Evolutionary conservation across 768 basidiomycete species (phyloP).

Genomic region (Imleria badia): DNA sequence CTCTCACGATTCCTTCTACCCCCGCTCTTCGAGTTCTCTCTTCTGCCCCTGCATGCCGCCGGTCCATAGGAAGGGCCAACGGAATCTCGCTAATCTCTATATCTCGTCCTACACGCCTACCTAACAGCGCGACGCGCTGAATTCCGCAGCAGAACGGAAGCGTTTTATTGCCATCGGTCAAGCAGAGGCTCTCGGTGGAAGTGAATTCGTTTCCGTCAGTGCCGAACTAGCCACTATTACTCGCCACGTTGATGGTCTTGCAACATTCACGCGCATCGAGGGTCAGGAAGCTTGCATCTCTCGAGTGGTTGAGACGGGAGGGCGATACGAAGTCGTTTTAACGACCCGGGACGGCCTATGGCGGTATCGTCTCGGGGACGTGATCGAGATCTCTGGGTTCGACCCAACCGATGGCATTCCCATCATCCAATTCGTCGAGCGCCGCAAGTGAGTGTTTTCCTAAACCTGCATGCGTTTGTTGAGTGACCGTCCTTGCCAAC

Average conservation of each 20-base stretch:
- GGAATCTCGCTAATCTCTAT: neutral
- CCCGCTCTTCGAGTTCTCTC: too few species aligned
- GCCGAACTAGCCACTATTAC: neutral
- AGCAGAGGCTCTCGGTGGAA: neutral
- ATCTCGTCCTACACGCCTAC: neutral
- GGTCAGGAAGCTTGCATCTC: neutral
- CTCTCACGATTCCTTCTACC: too few species aligned
- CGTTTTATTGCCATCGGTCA: neutral
- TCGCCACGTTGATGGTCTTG: neutral
- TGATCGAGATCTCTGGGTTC: conserved; percentile 23
- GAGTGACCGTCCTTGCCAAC: neutral
- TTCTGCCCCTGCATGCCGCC: too few species aligned
- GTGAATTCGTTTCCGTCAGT: neutral
- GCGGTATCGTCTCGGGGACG: conserved; percentile 20
- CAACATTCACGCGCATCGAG: neutral
- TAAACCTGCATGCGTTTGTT: neutral
- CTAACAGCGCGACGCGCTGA: too few species aligned
- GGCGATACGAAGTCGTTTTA: conserved; percentile 19
- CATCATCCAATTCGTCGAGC: conserved; percentile 15
- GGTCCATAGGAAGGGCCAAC: too few species aligned
- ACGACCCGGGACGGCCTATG: conserved; percentile 21
- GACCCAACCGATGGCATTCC: conserved; percentile 17
- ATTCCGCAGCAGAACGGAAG: neutral
- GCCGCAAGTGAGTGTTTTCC: conserved; percentile 10
- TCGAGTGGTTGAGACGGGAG: conserved; percentile 4